These are phyloP conservation scores for Citrus medica DNA, from an alignment of 345 rosid genomes.

Conservation along the genomic window DNA sequence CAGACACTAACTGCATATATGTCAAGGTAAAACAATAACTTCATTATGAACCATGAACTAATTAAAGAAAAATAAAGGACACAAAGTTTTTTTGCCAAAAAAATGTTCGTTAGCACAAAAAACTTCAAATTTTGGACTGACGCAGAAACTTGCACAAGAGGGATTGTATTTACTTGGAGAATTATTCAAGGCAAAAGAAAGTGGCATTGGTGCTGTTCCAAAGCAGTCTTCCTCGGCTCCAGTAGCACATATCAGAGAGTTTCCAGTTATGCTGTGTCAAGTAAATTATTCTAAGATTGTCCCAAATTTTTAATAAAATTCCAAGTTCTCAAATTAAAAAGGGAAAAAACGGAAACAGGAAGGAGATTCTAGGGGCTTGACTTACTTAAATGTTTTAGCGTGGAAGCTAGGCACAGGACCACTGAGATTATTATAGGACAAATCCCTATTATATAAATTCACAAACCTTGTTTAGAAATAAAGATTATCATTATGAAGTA, in stretches of 20 bases:
- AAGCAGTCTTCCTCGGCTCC: slow-evolving; percentile 63
- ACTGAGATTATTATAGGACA: slow-evolving; percentile 61
- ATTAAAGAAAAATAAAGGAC: not conserved
- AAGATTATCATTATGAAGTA: not conserved
- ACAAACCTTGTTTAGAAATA: not conserved
- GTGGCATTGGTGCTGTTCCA: slow-evolving; percentile 49
- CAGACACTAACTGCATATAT: not conserved
- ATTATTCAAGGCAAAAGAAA: slow-evolving; percentile 38
- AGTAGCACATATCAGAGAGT: slow-evolving; percentile 66
- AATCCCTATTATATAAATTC: slow-evolving; percentile 35
- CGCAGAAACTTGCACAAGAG: slow-evolving; percentile 12
- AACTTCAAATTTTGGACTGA: slow-evolving; percentile 9
- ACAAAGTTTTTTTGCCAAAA: not conserved
- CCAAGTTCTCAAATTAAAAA: not conserved
- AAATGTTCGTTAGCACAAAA: not conserved
- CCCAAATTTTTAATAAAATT: not conserved
- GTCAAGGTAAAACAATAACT: not conserved
- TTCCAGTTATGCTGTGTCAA: slow-evolving; percentile 68
- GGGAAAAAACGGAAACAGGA: not conserved
- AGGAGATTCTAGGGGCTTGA: slow-evolving; percentile 13
- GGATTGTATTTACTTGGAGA: slow-evolving; percentile 49
- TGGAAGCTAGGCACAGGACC: slow-evolving; percentile 50
- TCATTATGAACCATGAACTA: not conserved
- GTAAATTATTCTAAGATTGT: slow-evolving; percentile 1
- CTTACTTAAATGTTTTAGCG: slow-evolving; percentile 73